Base-by-base conservation (phyloP, 495 filamentous ascomycete species). In the Podospora fimiseda region DNA sequence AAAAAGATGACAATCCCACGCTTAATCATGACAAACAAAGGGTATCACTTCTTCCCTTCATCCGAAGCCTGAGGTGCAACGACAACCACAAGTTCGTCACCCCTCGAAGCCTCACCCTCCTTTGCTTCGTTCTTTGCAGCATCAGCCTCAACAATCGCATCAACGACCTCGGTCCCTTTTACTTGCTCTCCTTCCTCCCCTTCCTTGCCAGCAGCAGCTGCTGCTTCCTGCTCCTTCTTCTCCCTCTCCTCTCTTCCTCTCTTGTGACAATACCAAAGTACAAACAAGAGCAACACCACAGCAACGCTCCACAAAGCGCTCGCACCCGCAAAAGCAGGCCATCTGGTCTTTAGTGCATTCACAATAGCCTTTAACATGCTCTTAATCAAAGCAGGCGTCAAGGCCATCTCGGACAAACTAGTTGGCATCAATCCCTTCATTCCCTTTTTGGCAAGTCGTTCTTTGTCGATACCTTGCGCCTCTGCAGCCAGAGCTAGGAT, bases 261-360 rank as follows among this genome's bases (percentile, higher is more conserved):
- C 67, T 96, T 96, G 66, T 96, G 87, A 68, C 89, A 96, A 66
- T 98, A 98, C 92, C 92, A 98, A 53, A 97, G 80, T 45, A 92
- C 87, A 64, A 91, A 89, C 24, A 98, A 70, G 11, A 98, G 74
- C 53, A 96, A 74, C 62, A 91, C 91, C 9, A 96, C 67, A 0
- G 85, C 90, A 44, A 96, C 64, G 51, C 86, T 90, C 81, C 92
- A 85, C 3, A 95, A 74, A 27, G 93, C 82, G 69, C 92, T 96
- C 60, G 89, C 87, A 15, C 81, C 83, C 53, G 95, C 70, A 41
- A 93, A 85, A 1, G 88, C 86, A 1, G 93, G 93, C 73, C 91
- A 98, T 30, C 90, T 72, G 50, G 84, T 70, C 66, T 88, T 84
- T 45, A 96, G 70, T 52, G 90, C 89, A 33, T 88, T 87, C 65